These are phyloP conservation scores for Ceratobasidium sp. DNA, from an alignment of 1,284 basidiomycete genomes.

Conservation along the genomic window DNA sequence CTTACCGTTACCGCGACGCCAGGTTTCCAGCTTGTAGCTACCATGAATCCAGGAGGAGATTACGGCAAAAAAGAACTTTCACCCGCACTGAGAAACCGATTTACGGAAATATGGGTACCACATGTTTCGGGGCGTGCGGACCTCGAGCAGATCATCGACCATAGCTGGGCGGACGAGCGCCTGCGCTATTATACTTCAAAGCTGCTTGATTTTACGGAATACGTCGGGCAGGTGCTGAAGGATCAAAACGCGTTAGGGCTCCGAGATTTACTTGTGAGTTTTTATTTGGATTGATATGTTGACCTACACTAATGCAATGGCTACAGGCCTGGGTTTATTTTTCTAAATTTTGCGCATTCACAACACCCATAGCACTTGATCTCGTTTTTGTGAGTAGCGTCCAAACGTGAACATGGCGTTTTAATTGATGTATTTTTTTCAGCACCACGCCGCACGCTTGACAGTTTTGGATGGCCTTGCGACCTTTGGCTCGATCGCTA, in stretches of 20 bases:
- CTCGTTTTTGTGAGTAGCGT: constrained; percentile 75
- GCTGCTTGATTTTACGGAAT: constrained; percentile 82
- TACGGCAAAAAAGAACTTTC: constrained; percentile 99
- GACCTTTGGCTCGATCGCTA: constrained; percentile 62
- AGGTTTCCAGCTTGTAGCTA: constrained; percentile 90
- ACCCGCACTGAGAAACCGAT: constrained; percentile 94
- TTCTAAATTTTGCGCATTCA: constrained; percentile 61
- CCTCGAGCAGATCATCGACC: constrained; percentile 78
- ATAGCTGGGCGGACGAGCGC: constrained; percentile 69
- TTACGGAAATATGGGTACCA: constrained; percentile 99
- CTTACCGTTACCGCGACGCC: constrained; percentile 69
- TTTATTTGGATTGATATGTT: not conserved
- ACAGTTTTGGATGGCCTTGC: constrained; percentile 84
- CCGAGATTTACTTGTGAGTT: constrained; percentile 85
- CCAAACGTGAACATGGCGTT: constrained; percentile 41
- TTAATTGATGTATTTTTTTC: constrained; percentile 8
- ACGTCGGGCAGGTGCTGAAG: constrained; percentile 73
- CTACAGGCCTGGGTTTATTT: constrained; percentile 90
- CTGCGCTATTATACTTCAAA: constrained; percentile 66
- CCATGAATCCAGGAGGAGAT: constrained; percentile 99
- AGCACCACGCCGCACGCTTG: constrained; percentile 90
- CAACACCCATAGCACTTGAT: constrained; percentile 55
- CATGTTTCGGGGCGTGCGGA: constrained; percentile 79
- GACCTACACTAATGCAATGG: not conserved
- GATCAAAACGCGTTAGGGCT: constrained; percentile 77